Conservation (phyloP, 768 basidiomycete species). For the Sporobolomyces roseus region DNA sequence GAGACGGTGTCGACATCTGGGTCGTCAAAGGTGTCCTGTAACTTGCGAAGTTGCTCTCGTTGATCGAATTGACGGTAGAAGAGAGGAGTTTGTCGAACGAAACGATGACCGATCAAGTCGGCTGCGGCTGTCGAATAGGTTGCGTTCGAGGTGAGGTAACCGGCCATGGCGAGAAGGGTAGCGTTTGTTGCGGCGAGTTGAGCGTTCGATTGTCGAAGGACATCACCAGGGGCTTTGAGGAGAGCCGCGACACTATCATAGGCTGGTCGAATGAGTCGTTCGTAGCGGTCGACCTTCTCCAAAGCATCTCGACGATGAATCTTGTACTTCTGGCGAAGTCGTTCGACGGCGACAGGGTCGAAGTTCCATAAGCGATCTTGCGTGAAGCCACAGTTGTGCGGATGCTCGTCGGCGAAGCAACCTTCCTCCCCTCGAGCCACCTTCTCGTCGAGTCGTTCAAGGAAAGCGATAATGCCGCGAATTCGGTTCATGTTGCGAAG, state of each 20-base stretch:
- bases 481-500: slow-evolving; percentile 46
- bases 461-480: slow-evolving; percentile 44
- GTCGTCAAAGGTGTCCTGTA: slow-evolving; percentile 11
- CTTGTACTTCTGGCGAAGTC: slow-evolving; percentile 30
- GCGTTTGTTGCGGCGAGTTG: slow-evolving; percentile 36
- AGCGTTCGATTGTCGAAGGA: slow-evolving; percentile 1
- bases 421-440: slow-evolving; percentile 39
- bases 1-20: slow-evolving; percentile 9
- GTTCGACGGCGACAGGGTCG: slow-evolving; percentile 34
- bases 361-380: slow-evolving; percentile 40
- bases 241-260: background rate
- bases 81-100: slow-evolving; percentile 30
- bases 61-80: slow-evolving; percentile 27
- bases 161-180: slow-evolving; percentile 41
- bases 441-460: slow-evolving; percentile 44
- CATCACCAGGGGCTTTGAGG: background rate
- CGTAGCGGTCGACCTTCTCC: slow-evolving; percentile 33
- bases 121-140: slow-evolving; percentile 27
- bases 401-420: slow-evolving; percentile 24
- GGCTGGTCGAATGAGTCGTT: slow-evolving; percentile 14
- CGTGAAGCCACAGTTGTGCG: slow-evolving; percentile 38
- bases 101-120: slow-evolving; percentile 38
- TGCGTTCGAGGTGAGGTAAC: slow-evolving; percentile 39
- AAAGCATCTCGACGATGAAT: slow-evolving; percentile 24
- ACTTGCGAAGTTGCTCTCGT: slow-evolving; percentile 18